These are phyloP conservation scores for Aspergillus sp. DNA, from an alignment of 2,329 filamentous ascomycete species.

Conservation along the genomic window DNA sequence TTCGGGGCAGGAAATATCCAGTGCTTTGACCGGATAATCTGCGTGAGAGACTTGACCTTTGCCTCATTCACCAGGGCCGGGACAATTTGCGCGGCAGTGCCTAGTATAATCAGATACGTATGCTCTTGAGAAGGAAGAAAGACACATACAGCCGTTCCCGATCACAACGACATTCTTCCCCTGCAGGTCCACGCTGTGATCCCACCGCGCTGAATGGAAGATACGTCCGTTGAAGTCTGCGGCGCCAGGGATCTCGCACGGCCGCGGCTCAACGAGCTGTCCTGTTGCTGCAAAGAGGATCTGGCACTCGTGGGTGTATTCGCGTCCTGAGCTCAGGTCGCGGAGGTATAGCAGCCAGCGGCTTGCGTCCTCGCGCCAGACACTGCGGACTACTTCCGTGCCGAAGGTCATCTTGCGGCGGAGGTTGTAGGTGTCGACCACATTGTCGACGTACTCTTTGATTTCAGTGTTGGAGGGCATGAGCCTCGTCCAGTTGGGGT, in stretches of 20 bases:
- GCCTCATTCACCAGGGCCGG: conserved; percentile 28
- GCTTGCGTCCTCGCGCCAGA: conserved; percentile 52
- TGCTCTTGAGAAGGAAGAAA: background rate
- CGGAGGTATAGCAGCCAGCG: conserved; percentile 45
- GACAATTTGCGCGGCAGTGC: conserved; percentile 28
- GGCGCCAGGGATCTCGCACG: conserved; percentile 35
- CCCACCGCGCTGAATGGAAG: conserved; percentile 30
- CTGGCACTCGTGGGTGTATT: conserved; percentile 45
- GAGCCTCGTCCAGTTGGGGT: conserved; percentile 51
- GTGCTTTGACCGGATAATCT: conserved; percentile 57
- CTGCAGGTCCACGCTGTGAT: conserved; percentile 22
- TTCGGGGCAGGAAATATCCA: conserved; percentile 51
- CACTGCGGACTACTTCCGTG: conserved; percentile 23
- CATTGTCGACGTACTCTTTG: conserved; percentile 50
- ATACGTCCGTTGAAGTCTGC: conserved; percentile 22
- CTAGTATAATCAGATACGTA: conserved; percentile 5
- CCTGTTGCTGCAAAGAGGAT: conserved; percentile 55
- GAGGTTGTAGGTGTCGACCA: too few relatives aligned
- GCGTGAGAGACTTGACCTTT: conserved; percentile 55
- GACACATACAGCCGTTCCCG: conserved; percentile 34
- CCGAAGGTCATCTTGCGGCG: conserved; percentile 16
- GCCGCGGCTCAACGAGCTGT: conserved; percentile 41
- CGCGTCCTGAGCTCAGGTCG: conserved; percentile 22
- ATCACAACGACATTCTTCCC: conserved; percentile 29
- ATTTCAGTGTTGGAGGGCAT: conserved; percentile 52